Evolutionary conservation across 352 stramenopile species (phyloP).

Genomic region (Peronosclerospora sorghi): DNA sequence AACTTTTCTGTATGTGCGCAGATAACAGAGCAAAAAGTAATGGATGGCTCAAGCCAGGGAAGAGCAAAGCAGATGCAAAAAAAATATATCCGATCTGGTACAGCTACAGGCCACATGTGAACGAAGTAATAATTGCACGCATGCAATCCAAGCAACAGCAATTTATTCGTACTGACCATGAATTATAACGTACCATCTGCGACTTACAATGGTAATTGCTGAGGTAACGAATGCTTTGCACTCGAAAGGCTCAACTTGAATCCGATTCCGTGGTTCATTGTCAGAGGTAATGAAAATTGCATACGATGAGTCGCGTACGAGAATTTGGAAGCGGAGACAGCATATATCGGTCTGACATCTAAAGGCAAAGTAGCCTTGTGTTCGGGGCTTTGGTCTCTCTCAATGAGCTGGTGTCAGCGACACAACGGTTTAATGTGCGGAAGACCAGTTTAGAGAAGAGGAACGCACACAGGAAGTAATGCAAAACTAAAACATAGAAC

Average conservation of each 20-base stretch:
- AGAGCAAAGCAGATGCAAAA: conserved; percentile 35
- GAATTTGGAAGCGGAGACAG: background rate
- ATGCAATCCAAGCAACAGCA: conserved; percentile 61
- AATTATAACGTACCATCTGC: conserved; percentile 69
- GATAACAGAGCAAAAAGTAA: conserved; percentile 29
- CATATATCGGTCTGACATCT: conserved; percentile 35
- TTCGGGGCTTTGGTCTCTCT: conserved; percentile 36
- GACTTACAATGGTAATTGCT: conserved; percentile 54
- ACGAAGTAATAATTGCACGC: conserved; percentile 45
- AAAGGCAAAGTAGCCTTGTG: conserved; percentile 34
- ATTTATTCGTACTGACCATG: conserved; percentile 54
- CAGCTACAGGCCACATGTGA: conserved; percentile 60
- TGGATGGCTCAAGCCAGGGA: conserved; percentile 50
- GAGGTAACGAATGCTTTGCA: conserved; percentile 60
- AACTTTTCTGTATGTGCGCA: background rate
- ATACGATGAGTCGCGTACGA: too few species aligned
- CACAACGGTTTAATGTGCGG: conserved; percentile 49
- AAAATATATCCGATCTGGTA: conserved; percentile 70
- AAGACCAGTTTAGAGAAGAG: conserved; percentile 71
- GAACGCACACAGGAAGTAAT: conserved; percentile 55
- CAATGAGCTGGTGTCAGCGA: conserved; percentile 42
- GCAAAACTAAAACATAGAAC: conserved; percentile 66
- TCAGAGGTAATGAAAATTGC: too few species aligned
- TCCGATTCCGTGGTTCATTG: conserved; percentile 31
- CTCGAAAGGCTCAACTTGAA: conserved; percentile 52